These are phyloP conservation scores for Solanum sitiens DNA, from an alignment of 257 asterid genomes.

Conservation along the genomic window DNA sequence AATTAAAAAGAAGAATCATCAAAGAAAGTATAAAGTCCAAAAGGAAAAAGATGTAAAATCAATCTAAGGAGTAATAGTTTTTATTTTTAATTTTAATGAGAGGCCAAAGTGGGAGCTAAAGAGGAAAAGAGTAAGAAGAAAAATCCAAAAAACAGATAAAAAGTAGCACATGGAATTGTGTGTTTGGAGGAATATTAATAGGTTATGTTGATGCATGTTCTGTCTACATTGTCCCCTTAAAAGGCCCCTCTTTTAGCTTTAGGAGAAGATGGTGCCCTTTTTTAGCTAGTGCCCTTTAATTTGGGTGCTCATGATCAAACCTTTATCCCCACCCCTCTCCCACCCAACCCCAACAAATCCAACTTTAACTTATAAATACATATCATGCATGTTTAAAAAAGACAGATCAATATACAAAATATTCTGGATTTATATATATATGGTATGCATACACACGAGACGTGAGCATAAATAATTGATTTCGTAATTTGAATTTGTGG, in stretches of 20 bases:
- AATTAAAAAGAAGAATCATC: conserved; percentile 29
- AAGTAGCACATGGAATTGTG: conserved; percentile 54
- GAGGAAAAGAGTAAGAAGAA: conserved; percentile 31
- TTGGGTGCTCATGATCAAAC: conserved; percentile 23
- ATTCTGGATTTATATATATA: neutral
- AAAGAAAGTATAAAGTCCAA: conserved; percentile 38
- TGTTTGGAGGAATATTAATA: conserved; percentile 58
- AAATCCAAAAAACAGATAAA: conserved; percentile 38
- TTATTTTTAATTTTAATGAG: conserved; percentile 8
- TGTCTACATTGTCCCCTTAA: conserved; percentile 27
- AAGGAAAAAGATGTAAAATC: conserved; percentile 38
- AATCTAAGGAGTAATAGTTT: conserved; percentile 34
- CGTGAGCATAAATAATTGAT: neutral
- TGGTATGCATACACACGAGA: neutral
- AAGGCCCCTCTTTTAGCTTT: conserved; percentile 16
- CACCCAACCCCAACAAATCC: neutral
- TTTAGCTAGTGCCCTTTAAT: conserved; percentile 16
- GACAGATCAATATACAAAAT: neutral
- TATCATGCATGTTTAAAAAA: neutral
- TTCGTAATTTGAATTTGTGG: neutral
- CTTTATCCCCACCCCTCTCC: neutral
- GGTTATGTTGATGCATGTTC: conserved; percentile 25
- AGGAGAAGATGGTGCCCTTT: conserved; percentile 31
- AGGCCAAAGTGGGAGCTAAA: conserved; percentile 36
- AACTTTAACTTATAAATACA: neutral